Conservation (phyloP, 2,329 filamentous ascomycete genomes). For the Trichoderma atrobrunneum region DNA sequence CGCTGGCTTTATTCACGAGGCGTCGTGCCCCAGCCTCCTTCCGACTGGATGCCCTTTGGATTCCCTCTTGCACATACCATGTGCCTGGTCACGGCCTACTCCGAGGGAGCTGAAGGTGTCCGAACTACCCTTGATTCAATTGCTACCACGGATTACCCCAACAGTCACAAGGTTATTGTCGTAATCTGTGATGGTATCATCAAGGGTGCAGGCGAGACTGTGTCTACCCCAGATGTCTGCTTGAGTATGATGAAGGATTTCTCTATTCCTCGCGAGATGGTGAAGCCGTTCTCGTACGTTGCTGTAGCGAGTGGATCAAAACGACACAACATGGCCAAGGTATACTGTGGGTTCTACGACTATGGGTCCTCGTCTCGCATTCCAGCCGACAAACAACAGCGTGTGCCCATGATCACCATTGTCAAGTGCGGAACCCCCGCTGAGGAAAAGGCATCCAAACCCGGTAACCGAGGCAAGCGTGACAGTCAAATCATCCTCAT, state of each 20-base stretch:
- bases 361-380: constrained; percentile 81
- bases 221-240: constrained; percentile 86
- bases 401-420: constrained; percentile 94
- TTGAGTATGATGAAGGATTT: constrained; percentile 94
- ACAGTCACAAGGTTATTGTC: constrained; percentile 96
- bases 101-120: constrained; percentile 88
- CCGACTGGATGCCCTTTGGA: constrained; percentile 96
- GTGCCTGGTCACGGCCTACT: constrained; percentile 94
- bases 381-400: constrained; percentile 83
- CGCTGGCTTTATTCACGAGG: constrained; percentile 92
- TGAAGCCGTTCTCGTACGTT: constrained; percentile 90
- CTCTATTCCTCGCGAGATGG: constrained; percentile 73
- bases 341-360: constrained; percentile 97
- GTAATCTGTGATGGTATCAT: constrained; percentile 97
- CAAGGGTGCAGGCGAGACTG: constrained; percentile 85
- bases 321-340: constrained; percentile 99
- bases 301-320: constrained; percentile 94
- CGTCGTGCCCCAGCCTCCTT: constrained; percentile 94
- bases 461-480: constrained; percentile 96
- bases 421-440: constrained; percentile 95
- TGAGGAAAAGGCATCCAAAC: constrained; percentile 77
- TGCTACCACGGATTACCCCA: constrained; percentile 96
- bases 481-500: constrained; percentile 99
- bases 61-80: constrained; percentile 92
- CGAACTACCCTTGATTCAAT: constrained; percentile 94